phyloP scores from a whole-genome alignment of 129 eudicot genomes.

The Helichrysum umbraculigerum region DNA sequence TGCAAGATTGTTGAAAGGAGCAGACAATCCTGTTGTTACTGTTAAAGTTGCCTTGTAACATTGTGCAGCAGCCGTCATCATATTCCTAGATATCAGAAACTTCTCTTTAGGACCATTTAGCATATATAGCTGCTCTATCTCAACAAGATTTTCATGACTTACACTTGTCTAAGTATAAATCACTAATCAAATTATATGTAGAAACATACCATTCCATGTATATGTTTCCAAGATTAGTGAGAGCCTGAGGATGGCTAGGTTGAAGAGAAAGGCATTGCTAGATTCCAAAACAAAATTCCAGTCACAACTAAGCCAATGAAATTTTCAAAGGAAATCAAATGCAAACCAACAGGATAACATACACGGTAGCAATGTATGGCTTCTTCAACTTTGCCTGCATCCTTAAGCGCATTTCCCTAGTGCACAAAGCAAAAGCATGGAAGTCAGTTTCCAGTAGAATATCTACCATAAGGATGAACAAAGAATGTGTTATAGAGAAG shows the following conservation, averaged over 20 bases:
- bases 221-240: slow-evolving; percentile 94
- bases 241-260: slow-evolving; percentile 96
- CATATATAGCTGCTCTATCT: neutral
- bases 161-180: neutral
- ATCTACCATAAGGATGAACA: neutral
- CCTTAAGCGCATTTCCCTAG: slow-evolving; percentile 93
- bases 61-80: slow-evolving; percentile 89
- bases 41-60: slow-evolving; percentile 81
- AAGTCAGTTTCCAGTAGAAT: neutral
- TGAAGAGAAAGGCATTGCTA: slow-evolving; percentile 95
- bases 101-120: slow-evolving; percentile 21
- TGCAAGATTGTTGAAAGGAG: slow-evolving; percentile 93
- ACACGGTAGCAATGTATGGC: slow-evolving; percentile 89
- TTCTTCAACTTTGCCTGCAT: slow-evolving; percentile 87
- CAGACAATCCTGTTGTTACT: slow-evolving; percentile 94
- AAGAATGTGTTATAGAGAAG: neutral
- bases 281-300: slow-evolving; percentile 20
- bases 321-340: neutral
- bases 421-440: neutral
- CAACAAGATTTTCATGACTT: neutral
- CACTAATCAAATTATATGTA: slow-evolving; percentile 1
- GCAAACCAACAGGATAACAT: slow-evolving; percentile 27
- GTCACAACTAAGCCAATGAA: slow-evolving; percentile 2
- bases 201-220: slow-evolving; percentile 89
- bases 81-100: slow-evolving; percentile 65